Evolutionary conservation across 2,329 filamentous ascomycete genomes (phyloP), one percentile per base, ranked within the genome.

Genomic region (Colletotrichum cuscutae): DNA sequence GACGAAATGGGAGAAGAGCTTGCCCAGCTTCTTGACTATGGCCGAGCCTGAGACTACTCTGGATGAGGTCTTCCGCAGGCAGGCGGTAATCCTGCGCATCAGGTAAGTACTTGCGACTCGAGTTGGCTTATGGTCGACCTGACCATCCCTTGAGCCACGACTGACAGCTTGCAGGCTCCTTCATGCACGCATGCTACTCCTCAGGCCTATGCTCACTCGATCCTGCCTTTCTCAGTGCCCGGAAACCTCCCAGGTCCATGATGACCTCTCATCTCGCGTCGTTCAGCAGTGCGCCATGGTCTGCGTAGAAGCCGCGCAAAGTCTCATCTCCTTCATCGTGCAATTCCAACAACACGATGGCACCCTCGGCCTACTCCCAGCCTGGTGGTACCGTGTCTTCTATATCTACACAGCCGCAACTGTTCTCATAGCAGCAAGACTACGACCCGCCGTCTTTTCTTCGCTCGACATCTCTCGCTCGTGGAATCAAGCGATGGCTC

Each of bases 351-450:
- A 76, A 0, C 71, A 76, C 6, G 80, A 84, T 7, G 78, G 76
- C 5, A 81, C 79, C 0, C 76, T 82, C 1, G 81, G 81, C 0
- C 74, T 83, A 0, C 74, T 84, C 0, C 82, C 82, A 2, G 81
- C 82, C 0, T 84, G 82, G 82, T 83, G 82, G 82, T 83, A 84
- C 56, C 76, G 82, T 1, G 77, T 84, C 0, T 83, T 81, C 68
- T 83, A 83, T 19, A 74, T 83, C 19, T 83, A 82, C 76, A 80
- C 81, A 0, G 81, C 82, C 0, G 80, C 82, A 1, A 82, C 80
- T 0, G 76, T 83, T 0, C 77, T 84, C 2, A 80, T 83, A 3
- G 81, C 81, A 0, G 82, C 82, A 1, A 81, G 79, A 24, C 75
- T 83, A 0, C 77, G 81, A 2, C 80, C 82, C 0, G 80, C 82